These are phyloP conservation scores for Daldinia sp. DNA, from an alignment of 2,329 filamentous ascomycete species.

Conservation along the genomic window DNA sequence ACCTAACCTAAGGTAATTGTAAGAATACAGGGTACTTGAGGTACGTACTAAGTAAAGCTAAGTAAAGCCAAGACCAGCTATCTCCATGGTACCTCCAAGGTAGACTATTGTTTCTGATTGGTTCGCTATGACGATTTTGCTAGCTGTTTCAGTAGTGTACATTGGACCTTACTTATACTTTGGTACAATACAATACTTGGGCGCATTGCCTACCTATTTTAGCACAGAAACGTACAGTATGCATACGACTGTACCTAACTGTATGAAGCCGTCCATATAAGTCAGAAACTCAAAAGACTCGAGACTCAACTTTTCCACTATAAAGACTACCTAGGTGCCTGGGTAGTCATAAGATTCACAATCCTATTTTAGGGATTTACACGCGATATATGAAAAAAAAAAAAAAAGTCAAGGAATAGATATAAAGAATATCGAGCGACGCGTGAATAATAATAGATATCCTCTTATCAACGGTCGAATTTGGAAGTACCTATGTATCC, in stretches of 20 bases:
- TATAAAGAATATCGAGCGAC: background rate
- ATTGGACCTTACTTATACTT: background rate
- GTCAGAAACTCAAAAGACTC: background rate
- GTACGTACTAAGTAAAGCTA: background rate
- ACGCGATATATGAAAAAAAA: background rate
- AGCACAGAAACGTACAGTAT: slow-evolving; percentile 1
- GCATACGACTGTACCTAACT: background rate
- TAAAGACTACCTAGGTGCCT: no score
- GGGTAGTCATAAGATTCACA: background rate
- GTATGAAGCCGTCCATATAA: background rate
- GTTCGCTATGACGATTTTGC: slow-evolving; percentile 24
- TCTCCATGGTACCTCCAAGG: no score
- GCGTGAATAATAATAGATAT: background rate
- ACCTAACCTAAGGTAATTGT: background rate
- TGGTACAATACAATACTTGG: background rate
- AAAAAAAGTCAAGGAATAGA: background rate
- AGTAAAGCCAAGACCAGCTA: slow-evolving; percentile 30
- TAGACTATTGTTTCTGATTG: slow-evolving; percentile 25
- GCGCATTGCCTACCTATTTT: background rate
- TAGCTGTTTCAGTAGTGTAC: slow-evolving; percentile 27
- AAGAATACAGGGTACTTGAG: background rate
- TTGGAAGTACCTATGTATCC: background rate
- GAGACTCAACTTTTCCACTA: background rate
- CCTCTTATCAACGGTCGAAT: background rate
- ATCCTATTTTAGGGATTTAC: background rate